These are phyloP conservation scores for Aspergillus caelatus DNA, from an alignment of 2,329 filamentous ascomycete genomes.

Conservation along the genomic window DNA sequence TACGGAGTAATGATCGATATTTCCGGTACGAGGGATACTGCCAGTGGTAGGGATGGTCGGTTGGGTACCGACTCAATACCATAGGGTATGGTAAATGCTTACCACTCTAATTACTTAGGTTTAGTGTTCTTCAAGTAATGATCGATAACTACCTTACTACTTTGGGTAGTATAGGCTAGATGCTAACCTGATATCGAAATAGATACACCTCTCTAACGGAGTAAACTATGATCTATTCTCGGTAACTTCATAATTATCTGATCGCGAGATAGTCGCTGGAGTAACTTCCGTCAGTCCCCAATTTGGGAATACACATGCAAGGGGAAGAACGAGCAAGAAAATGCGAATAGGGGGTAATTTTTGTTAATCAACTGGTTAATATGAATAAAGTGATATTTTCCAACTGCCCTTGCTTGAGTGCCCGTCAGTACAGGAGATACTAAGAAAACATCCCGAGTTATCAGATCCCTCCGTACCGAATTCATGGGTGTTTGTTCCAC, in stretches of 20 bases:
- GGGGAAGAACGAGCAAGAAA: background rate
- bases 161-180: background rate
- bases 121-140: background rate
- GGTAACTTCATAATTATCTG: background rate
- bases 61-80: background rate
- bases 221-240: background rate
- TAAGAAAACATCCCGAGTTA: background rate
- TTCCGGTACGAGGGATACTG: background rate
- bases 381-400: background rate
- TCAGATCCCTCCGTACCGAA: background rate
- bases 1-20: background rate
- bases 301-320: background rate
- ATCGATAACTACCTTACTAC: background rate
- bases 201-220: too few species aligned
- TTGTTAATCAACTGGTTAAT: background rate
- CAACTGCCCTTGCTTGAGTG: background rate
- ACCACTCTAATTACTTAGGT: background rate
- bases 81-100: background rate
- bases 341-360: background rate
- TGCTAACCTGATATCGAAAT: too few species aligned
- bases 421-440: background rate
- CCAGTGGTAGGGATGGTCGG: background rate
- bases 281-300: background rate
- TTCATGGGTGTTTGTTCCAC: background rate
- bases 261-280: slow-evolving; percentile 1